Evolutionary conservation across 352 stramenopile genomes (phyloP).

Genomic region (Phytophthora quininea): DNA sequence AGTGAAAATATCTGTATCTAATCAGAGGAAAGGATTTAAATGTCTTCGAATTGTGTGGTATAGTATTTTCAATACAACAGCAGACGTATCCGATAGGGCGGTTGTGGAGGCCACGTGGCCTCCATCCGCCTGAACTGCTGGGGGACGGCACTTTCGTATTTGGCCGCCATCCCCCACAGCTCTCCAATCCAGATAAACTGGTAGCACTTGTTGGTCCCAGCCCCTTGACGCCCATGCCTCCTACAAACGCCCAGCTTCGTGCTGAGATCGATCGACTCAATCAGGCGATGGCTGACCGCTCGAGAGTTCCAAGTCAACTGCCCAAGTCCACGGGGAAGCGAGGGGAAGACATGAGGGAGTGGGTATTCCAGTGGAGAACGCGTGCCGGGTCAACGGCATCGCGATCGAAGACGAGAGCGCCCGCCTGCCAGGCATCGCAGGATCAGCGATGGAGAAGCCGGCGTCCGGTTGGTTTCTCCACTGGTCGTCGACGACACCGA

Average conservation of each 20-base stretch:
- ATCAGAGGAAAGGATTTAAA: too few relatives aligned
- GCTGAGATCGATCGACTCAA: too few relatives aligned
- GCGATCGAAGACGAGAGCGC: slow-evolving; percentile 1
- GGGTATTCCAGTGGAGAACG: slow-evolving; percentile 1
- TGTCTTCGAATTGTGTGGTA: too few relatives aligned
- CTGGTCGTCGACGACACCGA: not conserved
- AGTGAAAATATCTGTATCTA: too few relatives aligned
- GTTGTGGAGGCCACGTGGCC: not conserved
- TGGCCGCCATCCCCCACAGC: too few relatives aligned
- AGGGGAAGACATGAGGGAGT: not conserved
- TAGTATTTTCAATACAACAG: too few relatives aligned
- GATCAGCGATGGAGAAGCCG: not conserved
- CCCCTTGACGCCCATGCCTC: not conserved
- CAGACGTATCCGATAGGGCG: slow-evolving; percentile 1
- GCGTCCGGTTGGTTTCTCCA: not conserved
- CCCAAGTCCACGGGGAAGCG: not conserved
- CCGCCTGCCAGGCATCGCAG: slow-evolving; percentile 3
- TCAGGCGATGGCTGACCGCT: not conserved
- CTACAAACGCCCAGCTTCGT: not conserved
- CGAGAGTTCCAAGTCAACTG: not conserved
- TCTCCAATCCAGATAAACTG: not conserved
- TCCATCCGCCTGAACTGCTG: not conserved
- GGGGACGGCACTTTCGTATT: not conserved
- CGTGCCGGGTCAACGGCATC: slow-evolving; percentile 8
- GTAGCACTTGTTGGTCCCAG: not conserved